Evolutionary conservation across 2,329 filamentous ascomycete genomes (phyloP), one percentile per base, ranked within the genome.

Genomic region (Aspergillaceae sp.): DNA sequence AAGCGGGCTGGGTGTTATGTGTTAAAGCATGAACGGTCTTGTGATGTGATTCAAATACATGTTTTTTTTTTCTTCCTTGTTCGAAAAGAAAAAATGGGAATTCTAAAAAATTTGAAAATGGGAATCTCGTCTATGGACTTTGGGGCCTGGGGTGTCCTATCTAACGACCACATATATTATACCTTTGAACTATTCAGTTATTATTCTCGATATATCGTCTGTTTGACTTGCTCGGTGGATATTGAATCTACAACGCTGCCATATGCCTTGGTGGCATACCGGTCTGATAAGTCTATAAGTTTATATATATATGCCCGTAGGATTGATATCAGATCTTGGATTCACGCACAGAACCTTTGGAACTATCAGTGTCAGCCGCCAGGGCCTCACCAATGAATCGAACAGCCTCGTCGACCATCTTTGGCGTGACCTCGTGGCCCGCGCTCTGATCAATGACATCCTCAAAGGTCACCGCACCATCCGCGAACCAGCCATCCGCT

Each of bases 371-470:
- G 27, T 51, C 53, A 5, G 53, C 49, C 19, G 64, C 60, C 41
- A 73, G 51, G n/a, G 63, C 66, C 32, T 71, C 66, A 29, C 62
- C 60, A 32, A 83, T 67, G 62, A 79, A 83, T 1, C 69, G 66
- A 38, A 78, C 67, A 10, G 78, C 76, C 50, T 76, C 72, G 32
- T 71, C 66, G 11, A 75, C 68, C 80, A 83, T 83, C 6, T 59
- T 62, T 0, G 67, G 63, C 1, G 77, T 78, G 48, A 80, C 76
- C 37, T 80, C 76, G 60, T 84, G 80, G 0, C 75, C 77, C 1
- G 76, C 77, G 5, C 69, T 72, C 3, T 76, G 69, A 54, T 78
- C 79, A 34, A 80, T 63, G 4, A 78, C 64, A 56, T 82, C 79
- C 51, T 80, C 74, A 8, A 83, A 64, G n/a, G 63, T 62, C 3